phyloP scores from a whole-genome alignment of 805 yeast species.

The Saccharomyces paradoxus region DNA sequence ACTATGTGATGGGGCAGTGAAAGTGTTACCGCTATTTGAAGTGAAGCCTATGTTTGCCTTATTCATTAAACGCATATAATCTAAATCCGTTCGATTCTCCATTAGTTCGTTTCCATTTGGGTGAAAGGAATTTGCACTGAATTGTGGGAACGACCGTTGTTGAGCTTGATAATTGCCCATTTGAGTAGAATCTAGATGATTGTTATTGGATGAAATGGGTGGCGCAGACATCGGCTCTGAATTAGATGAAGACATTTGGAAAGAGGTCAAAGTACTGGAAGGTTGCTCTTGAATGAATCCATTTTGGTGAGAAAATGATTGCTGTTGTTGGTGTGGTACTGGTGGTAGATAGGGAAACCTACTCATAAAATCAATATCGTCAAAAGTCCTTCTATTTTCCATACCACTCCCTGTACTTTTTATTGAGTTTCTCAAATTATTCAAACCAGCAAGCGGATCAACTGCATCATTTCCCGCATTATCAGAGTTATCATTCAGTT shows the following conservation, averaged over 20 bases:
- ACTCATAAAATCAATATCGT: constrained; percentile 20
- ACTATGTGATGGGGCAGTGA: background rate
- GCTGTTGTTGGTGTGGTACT: background rate
- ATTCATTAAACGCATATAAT: background rate
- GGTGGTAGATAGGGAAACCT: constrained; percentile 14
- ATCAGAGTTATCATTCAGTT: constrained; percentile 7
- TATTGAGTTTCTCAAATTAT: background rate
- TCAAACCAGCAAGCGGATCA: constrained; percentile 1
- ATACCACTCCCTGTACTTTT: constrained; percentile 2
- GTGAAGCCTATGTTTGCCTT: background rate
- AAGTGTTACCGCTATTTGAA: background rate
- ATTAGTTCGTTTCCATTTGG: background rate
- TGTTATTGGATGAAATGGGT: background rate
- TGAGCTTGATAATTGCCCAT: constrained; percentile 1
- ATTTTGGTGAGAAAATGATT: constrained; percentile 1
- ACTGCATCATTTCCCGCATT: background rate
- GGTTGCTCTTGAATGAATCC: background rate
- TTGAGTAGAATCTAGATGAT: background rate
- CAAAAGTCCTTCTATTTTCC: constrained; percentile 1
- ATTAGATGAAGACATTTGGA: constrained; percentile 19
- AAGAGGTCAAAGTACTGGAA: constrained; percentile 6
- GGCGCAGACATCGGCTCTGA: constrained; percentile 15
- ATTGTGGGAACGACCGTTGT: background rate
- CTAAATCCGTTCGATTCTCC: background rate
- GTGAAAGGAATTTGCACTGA: background rate